These are phyloP conservation scores for Curvularia lunata DNA, from an alignment of 2,329 filamentous ascomycete genomes.

Conservation along the genomic window DNA sequence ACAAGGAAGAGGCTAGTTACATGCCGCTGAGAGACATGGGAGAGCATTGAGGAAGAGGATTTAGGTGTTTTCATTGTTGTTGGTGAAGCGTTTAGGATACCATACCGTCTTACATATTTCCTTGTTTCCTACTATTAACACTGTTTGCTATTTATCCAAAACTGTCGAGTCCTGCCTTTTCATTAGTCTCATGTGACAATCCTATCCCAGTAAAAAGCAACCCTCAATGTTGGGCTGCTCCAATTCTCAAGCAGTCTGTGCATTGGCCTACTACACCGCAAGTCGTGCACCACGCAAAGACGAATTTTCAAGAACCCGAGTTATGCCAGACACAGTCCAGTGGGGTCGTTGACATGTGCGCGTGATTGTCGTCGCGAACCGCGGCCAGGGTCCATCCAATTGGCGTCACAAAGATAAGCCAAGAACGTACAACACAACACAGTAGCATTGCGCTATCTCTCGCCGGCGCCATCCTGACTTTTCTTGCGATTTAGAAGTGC, in stretches of 20 bases:
- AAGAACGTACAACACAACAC: slow-evolving; percentile 27
- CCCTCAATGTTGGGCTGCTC: not conserved
- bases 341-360: slow-evolving; percentile 16
- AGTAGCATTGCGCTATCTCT: slow-evolving; percentile 8
- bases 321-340: slow-evolving; percentile 8
- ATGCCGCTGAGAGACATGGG: slow-evolving; percentile 54
- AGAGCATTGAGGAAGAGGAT: slow-evolving; percentile 25
- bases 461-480: slow-evolving; percentile 1
- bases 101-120: slow-evolving; percentile 10
- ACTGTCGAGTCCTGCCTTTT: slow-evolving; percentile 6
- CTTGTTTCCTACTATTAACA: slow-evolving; percentile 1
- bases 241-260: not conserved
- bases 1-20: slow-evolving; percentile 52
- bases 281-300: not conserved
- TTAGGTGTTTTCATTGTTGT: not conserved
- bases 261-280: not conserved
- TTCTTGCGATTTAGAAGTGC: not conserved
- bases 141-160: slow-evolving; percentile 12
- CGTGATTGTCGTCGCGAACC: slow-evolving; percentile 25
- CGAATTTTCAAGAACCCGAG: not conserved
- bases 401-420: slow-evolving; percentile 33
- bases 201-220: not conserved
- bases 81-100: slow-evolving; percentile 21
- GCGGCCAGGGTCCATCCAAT: slow-evolving; percentile 25
- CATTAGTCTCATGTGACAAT: not conserved